phyloP scores from a whole-genome alignment of 169 alveolate genomes.

The Perkinsus chesapeaki region DNA sequence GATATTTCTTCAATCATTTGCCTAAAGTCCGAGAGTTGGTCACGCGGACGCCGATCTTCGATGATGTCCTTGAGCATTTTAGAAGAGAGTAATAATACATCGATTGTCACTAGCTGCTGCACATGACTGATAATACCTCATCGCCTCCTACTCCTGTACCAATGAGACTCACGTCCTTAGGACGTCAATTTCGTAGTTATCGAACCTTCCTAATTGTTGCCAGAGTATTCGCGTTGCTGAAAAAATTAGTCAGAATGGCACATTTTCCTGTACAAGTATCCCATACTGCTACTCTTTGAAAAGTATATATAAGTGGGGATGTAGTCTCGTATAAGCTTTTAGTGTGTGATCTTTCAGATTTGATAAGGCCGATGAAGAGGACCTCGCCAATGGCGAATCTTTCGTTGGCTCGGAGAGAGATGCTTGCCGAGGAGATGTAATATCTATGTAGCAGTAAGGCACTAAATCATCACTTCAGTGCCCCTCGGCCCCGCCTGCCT shows the following conservation, averaged over 20 bases:
- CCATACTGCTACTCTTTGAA: too few species aligned
- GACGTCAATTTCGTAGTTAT: too few species aligned
- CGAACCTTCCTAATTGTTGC: too few species aligned
- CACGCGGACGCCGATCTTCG: background rate
- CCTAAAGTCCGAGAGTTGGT: slow-evolving; percentile 7
- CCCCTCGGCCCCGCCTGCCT: background rate
- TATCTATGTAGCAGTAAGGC: background rate
- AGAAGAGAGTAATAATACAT: background rate
- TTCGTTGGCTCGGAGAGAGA: background rate
- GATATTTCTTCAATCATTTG: slow-evolving; percentile 31
- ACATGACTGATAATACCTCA: too few species aligned
- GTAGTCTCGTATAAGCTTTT: too few species aligned
- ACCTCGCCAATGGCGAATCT: background rate
- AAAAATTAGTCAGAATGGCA: too few species aligned
- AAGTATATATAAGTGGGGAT: too few species aligned
- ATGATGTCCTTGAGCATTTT: background rate
- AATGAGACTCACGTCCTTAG: too few species aligned
- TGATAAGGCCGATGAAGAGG: background rate
- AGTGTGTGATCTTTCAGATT: too few species aligned
- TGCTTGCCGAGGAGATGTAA: background rate
- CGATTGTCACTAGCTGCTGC: background rate
- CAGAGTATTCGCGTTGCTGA: too few species aligned
- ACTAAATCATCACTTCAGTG: background rate
- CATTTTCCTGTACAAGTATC: too few species aligned
- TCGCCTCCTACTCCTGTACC: too few species aligned